These are phyloP conservation scores for Aspergillus tubingensis DNA, from an alignment of 2,329 filamentous ascomycete species.

Conservation along the genomic window DNA sequence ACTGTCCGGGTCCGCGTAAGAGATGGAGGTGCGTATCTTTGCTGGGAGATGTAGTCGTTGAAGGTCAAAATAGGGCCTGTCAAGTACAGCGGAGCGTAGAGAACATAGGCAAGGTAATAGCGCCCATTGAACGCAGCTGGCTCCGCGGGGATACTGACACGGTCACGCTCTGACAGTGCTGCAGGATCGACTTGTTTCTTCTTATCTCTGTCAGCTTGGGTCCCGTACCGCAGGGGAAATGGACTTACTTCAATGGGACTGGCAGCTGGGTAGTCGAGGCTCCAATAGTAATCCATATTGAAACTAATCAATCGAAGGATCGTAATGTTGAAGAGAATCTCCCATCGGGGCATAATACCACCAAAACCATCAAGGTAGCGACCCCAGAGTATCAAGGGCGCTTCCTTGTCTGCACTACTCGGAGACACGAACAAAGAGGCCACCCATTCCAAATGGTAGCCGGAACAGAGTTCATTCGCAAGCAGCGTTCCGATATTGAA, in stretches of 20 bases:
- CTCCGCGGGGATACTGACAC: slow-evolving; percentile 73
- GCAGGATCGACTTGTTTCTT: slow-evolving; percentile 98
- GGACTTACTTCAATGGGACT: slow-evolving; percentile 77
- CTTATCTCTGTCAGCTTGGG: slow-evolving; percentile 57
- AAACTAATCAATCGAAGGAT: slow-evolving; percentile 92
- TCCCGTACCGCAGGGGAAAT: neutral
- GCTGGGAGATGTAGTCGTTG: slow-evolving; percentile 94
- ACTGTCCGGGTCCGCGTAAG: slow-evolving; percentile 70
- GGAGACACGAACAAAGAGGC: slow-evolving; percentile 51
- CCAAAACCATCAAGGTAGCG: slow-evolving; percentile 74
- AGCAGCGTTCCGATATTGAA: slow-evolving; percentile 89
- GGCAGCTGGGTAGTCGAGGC: slow-evolving; percentile 62
- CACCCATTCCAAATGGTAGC: slow-evolving; percentile 72
- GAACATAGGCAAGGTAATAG: slow-evolving; percentile 84
- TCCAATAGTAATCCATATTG: slow-evolving; percentile 97
- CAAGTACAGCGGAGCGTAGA: slow-evolving; percentile 92
- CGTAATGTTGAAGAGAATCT: slow-evolving; percentile 96
- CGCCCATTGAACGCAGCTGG: slow-evolving; percentile 71
- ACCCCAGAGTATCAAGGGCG: slow-evolving; percentile 61
- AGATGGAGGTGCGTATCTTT: slow-evolving; percentile 70
- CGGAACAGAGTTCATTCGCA: slow-evolving; percentile 79
- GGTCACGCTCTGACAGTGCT: slow-evolving; percentile 83
- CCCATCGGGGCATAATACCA: slow-evolving; percentile 87
- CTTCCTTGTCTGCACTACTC: slow-evolving; percentile 42
- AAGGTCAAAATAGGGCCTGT: slow-evolving; percentile 93